Base-by-base conservation (phyloP, 2,329 filamentous ascomycete genomes). In the Epichloe gansuensis region DNA sequence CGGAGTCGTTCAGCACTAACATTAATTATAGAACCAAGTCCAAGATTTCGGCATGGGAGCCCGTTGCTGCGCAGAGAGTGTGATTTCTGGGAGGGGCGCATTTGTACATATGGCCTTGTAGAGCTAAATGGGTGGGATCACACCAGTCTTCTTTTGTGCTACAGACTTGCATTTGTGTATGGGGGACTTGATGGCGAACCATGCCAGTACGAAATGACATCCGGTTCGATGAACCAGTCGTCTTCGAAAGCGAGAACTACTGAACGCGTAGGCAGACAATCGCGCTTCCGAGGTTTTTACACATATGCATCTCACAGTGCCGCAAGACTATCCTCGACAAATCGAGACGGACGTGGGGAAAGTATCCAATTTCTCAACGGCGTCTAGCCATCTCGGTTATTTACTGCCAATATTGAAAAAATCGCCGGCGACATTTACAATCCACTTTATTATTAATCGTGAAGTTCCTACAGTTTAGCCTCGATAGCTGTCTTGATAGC, bases 1-100 rank as follows among this genome's bases (percentile, higher is more conserved):
- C 28, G 28, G 28, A 2, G 28, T 31, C 3, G 28, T 7, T 31
- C 5, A 25, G 13, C 49, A 46, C 43, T 50, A 46, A 68, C 61
- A 54, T 39, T 5, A n/a, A 12, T 35, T 6, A 42, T 49, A 81
- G 78, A 21, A 69, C 67, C 37, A 79, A 78, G 64, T 66, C 77
- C 42, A 82, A 81, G 72, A 61, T 80, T 50, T 65, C 65, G 46
- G 65, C 69, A 28, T 82, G 78, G 78, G 71, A 77, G 61, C 76
- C 78, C 17, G 64, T 71, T 41, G 66, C 67, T 51, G 66, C 63
- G 42, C 61, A 60, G 43, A 60, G 69, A 52, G 60, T 60, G 58
- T 71, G 62, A 59, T 43, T 55, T 34, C 37, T 53, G 34, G 50
- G 7, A 46, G 31, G 43, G 53, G 37, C 46, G 41, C 50, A 42